Conservation (phyloP, 164 flowering plant species). For the Nelumbo lutea region DNA sequence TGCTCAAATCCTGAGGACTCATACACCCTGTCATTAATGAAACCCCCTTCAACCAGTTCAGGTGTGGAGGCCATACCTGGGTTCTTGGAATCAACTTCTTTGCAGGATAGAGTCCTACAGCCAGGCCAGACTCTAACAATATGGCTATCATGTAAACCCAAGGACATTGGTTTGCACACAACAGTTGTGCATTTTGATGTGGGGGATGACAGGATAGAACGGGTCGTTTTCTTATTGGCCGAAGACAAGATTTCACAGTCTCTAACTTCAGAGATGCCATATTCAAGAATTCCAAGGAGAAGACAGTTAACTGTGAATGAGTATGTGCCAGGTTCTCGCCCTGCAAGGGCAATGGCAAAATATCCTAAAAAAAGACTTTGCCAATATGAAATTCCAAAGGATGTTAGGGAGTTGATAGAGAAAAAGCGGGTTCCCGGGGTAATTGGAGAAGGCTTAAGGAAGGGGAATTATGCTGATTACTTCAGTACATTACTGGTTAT, state of each 20-base stretch:
- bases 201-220: conserved; percentile 58
- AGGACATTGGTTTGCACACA: conserved; percentile 67
- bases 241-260: conserved; percentile 71
- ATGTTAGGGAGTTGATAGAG: conserved; percentile 45
- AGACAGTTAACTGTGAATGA: conserved; percentile 27
- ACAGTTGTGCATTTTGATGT: conserved; percentile 64
- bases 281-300: conserved; percentile 37
- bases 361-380: conserved; percentile 39
- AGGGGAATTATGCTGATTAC: conserved; percentile 45
- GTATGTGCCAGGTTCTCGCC: conserved; percentile 50
- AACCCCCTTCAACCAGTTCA: conserved; percentile 59
- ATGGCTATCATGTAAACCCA: conserved; percentile 88
- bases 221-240: conserved; percentile 66
- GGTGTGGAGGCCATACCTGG: conserved; percentile 27
- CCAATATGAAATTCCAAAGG: conserved; percentile 46
- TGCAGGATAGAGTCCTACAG: conserved; percentile 74
- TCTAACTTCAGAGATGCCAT: conserved; percentile 56
- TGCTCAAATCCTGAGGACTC: conserved; percentile 66
- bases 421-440: conserved; percentile 53
- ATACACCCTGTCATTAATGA: conserved; percentile 62
- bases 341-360: conserved; percentile 24
- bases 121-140: conserved; percentile 53
- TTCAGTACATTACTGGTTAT: conserved; percentile 57
- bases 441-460: conserved; percentile 42
- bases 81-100: conserved; percentile 40